Base-by-base conservation (phyloP, 371 early-diverging fungal genomes). In the Cokeromyces recurvatus region DNA sequence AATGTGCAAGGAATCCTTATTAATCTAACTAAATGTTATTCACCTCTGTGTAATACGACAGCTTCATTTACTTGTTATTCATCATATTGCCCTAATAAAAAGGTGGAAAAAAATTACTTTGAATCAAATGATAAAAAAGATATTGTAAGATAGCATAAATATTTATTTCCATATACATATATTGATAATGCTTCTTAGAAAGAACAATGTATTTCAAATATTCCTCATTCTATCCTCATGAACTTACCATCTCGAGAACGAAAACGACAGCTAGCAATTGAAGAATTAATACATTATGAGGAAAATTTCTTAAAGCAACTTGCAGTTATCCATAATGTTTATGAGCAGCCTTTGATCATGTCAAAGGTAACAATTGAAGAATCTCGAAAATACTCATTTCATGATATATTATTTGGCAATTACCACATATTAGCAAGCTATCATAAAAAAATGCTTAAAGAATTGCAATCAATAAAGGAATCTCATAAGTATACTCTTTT, bases 381-480 rank as follows among this genome's bases (percentile, higher is more conserved):
- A n/a, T 37, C 32, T 11, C 55, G 49, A 21, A 37, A 39, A 4
- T 43, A 43, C 17, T 17, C 37, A 22, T 55, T 55, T 48, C 55
- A 55, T 43, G 48, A 48, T 38, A 42, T 29, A 4, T n/a, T 55
- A 6, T 55, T 55, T 44, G 49, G 55, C 15, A 55, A 55, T 5
- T 48, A 55, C 12, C 43, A 43, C 6, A 24, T 48, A 16, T 20
- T 55, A 7, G 43, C 55, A 15, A 48, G 27, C 15, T 35, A 32
- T 21, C 55, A 55, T 24, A 19, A 38, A 7, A 31, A 43, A 15
- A 32, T 55, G 1, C 19, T 39, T 31, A 48, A 42, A 20, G 44
- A 48, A 6, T 20, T 55, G 14, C 39, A 48, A 14, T 5, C 27
- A 2, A 38, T 34, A 3, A 48, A 43, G 38, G 43, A 43, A 16